A percentile compares a stretch with the other conserved stretches of the same genome.
Evolutionary conservation across 2,329 filamentous ascomycete species (phyloP).

Genomic region (Neonectria coccinea): DNA sequence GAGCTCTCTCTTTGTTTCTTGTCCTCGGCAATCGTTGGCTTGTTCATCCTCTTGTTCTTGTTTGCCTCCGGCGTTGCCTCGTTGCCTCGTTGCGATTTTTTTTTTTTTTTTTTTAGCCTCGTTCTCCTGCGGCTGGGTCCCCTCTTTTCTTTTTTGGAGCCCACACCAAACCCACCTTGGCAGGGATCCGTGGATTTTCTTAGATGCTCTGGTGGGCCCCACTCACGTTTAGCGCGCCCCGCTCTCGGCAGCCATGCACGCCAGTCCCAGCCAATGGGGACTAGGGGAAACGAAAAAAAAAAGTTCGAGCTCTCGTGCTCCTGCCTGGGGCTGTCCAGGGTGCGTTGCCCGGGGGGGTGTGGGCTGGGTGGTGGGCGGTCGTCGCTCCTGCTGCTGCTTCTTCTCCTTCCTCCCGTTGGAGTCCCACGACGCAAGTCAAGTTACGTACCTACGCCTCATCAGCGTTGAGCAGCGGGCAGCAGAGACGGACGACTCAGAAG

Average conservation of each 20-base stretch:
- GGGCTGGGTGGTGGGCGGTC: background rate
- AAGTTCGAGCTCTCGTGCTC: constrained; percentile 54
- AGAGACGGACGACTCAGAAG: constrained; percentile 8
- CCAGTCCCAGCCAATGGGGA: constrained; percentile 50
- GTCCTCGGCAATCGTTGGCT: background rate
- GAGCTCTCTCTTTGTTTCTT: background rate
- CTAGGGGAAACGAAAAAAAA: constrained; percentile 51
- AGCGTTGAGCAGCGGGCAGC: constrained; percentile 1
- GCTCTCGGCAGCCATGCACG: constrained; percentile 51
- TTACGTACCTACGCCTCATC: background rate
- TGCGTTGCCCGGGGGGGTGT: constrained; percentile 9
- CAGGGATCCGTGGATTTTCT: constrained; percentile 34
- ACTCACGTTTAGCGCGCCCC: constrained; percentile 50
- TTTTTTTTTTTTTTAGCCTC: constrained; percentile 15
- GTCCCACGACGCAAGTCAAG: too few species aligned
- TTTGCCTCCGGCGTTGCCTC: constrained; percentile 19
- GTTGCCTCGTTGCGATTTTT: background rate
- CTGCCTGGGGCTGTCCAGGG: constrained; percentile 34
- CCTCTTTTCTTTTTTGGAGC: constrained; percentile 13
- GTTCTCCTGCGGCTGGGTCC: constrained; percentile 33
- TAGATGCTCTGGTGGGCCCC: constrained; percentile 38
- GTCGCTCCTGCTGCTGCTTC: constrained; percentile 10
- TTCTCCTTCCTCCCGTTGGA: constrained; percentile 5
- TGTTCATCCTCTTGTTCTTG: background rate
- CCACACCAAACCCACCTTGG: constrained; percentile 5